Percentiles rank a stretch among this genome's conserved stretches.
phyloP scores from a whole-genome alignment of 179 eudicot genomes.

The Heliamphora pulchella region DNA sequence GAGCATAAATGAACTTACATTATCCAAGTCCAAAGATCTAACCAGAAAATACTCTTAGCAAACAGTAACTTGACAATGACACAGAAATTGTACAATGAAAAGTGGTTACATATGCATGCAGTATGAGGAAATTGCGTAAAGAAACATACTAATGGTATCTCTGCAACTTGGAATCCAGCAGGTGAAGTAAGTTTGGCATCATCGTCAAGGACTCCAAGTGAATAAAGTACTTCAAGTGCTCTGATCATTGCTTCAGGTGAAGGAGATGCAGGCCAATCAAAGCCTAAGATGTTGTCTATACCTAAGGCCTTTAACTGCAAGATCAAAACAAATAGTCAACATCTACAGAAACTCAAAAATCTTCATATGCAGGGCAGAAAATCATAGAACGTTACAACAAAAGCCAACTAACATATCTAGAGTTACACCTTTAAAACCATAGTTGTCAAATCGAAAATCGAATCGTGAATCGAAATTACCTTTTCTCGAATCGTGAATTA shows the following conservation, averaged over 20 bases:
- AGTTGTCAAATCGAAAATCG: too few species aligned
- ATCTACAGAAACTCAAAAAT: slow-evolving; percentile 10
- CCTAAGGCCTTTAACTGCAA: slow-evolving; percentile 90
- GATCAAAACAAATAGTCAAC: slow-evolving; percentile 16
- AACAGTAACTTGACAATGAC: not conserved
- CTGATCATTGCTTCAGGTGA: slow-evolving; percentile 94
- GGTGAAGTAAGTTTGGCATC: slow-evolving; percentile 99
- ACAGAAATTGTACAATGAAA: not conserved
- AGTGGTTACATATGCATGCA: not conserved
- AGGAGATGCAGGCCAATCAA: slow-evolving; percentile 94
- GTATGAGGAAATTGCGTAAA: slow-evolving; percentile 5
- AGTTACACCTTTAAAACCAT: not conserved
- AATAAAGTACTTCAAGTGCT: slow-evolving; percentile 91
- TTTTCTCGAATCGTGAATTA: too few species aligned
- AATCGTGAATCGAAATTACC: too few species aligned
- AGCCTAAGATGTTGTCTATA: slow-evolving; percentile 89
- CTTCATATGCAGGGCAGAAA: not conserved
- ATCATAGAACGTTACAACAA: not conserved
- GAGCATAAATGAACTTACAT: not conserved
- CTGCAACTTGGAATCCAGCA: slow-evolving; percentile 90
- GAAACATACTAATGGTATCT: slow-evolving; percentile 75
- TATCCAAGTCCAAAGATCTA: not conserved
- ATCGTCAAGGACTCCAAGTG: slow-evolving; percentile 88
- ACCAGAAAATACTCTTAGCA: not conserved
- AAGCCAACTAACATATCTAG: not conserved